phyloP scores from a whole-genome alignment of 108 stramenopile genomes.

The Bacterosira constricta region DNA sequence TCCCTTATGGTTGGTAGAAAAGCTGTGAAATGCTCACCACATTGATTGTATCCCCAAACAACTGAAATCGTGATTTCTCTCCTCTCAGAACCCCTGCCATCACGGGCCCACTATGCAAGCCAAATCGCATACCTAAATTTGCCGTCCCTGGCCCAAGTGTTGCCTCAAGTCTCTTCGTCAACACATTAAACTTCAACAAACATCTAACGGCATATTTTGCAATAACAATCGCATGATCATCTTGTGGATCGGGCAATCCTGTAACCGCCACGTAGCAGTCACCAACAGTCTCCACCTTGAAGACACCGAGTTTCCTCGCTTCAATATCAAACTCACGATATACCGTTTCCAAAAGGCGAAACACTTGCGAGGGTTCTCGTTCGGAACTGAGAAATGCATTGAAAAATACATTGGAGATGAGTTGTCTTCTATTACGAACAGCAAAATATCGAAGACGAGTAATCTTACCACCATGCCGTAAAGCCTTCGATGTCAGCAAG shows the following conservation, averaged over 20 bases:
- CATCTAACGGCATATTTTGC: conserved; percentile 59
- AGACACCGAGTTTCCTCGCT: conserved; percentile 53
- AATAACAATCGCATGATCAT: conserved; percentile 63
- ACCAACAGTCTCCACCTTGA: conserved; percentile 59
- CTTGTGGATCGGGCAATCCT: conserved; percentile 57
- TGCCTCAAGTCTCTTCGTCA: conserved; percentile 23
- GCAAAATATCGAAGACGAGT: not conserved
- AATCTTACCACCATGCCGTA: conserved; percentile 16
- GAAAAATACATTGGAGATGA: conserved; percentile 58
- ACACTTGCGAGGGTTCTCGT: conserved; percentile 58
- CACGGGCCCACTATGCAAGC: conserved; percentile 64
- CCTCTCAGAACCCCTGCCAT: conserved; percentile 69
- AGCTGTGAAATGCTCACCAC: conserved; percentile 37
- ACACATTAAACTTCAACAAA: conserved; percentile 41
- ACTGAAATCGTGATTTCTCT: conserved; percentile 59
- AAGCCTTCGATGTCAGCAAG: conserved; percentile 38
- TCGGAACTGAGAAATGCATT: conserved; percentile 59
- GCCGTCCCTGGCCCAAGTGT: conserved; percentile 40
- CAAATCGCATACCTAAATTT: conserved; percentile 53
- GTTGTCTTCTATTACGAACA: not conserved
- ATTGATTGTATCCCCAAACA: conserved; percentile 81
- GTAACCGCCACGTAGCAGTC: conserved; percentile 71
- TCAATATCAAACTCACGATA: conserved; percentile 61
- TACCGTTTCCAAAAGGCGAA: conserved; percentile 59
- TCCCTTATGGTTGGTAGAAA: too few species aligned